These are phyloP conservation scores for Viola odorata DNA, from an alignment of 345 rosid species.

Conservation along the genomic window DNA sequence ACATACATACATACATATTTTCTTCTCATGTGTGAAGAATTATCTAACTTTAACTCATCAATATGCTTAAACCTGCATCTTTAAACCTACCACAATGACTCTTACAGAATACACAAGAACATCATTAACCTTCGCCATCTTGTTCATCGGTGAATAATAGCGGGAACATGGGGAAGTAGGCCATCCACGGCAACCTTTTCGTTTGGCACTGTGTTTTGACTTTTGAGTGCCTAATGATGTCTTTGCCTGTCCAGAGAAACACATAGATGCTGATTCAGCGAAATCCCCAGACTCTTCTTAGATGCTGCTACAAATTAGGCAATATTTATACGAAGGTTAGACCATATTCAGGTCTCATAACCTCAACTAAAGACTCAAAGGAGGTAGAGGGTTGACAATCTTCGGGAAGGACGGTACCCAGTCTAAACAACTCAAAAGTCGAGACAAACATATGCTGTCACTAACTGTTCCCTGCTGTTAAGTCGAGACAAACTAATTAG, in stretches of 20 bases:
- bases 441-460: too few relatives aligned
- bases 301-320: neutral
- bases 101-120: neutral
- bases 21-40: too few relatives aligned
- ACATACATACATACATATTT: too few relatives aligned
- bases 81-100: too few relatives aligned
- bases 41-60: too few relatives aligned
- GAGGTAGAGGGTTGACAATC: neutral
- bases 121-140: neutral
- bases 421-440: too few relatives aligned
- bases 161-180: neutral
- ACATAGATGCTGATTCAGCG: neutral
- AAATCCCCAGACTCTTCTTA: neutral
- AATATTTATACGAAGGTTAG: neutral
- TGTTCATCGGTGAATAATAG: neutral
- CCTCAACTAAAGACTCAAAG: neutral
- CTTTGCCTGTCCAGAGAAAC: slow-evolving; percentile 39
- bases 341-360: too few relatives aligned
- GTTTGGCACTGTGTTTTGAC: neutral
- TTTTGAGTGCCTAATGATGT: slow-evolving; percentile 1
- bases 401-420: too few relatives aligned
- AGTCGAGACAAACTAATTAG: too few relatives aligned
- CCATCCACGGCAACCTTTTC: neutral
- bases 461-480: too few relatives aligned
- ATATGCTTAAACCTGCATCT: neutral